These are phyloP conservation scores for Mycena citricolor DNA, from an alignment of 1,284 basidiomycete genomes.

Conservation along the genomic window DNA sequence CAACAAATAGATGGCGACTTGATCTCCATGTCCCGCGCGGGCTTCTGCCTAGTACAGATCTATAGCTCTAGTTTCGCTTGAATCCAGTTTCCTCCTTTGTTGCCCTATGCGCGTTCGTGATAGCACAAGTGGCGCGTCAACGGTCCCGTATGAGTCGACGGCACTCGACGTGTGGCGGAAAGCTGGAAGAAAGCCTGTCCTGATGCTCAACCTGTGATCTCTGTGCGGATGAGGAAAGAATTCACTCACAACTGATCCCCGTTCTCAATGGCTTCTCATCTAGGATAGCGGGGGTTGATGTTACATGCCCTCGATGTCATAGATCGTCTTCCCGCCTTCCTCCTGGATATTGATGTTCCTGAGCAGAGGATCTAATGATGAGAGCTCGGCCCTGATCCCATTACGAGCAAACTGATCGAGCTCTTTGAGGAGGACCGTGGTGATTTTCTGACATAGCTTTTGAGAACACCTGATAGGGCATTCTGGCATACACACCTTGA, in stretches of 20 bases:
- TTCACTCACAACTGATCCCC: background rate
- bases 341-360: constrained; percentile 51
- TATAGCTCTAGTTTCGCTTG: background rate
- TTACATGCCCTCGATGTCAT: constrained; percentile 52
- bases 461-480: background rate
- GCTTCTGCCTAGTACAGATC: constrained; percentile 2
- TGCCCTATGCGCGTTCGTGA: background rate
- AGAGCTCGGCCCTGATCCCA: constrained; percentile 78
- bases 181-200: too few relatives aligned
- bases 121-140: background rate
- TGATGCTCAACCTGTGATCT: too few relatives aligned
- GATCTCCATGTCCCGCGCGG: constrained; percentile 1
- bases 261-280: too few relatives aligned
- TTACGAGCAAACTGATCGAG: constrained; percentile 77
- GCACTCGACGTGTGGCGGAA: background rate
- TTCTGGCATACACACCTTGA: constrained; percentile 60
- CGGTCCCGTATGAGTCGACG: background rate
- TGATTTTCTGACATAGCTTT: constrained; percentile 64
- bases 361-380: constrained; percentile 74
- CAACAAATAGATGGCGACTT: constrained; percentile 9
- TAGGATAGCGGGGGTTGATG: background rate
- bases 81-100: background rate
- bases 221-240: background rate
- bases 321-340: constrained; percentile 37
- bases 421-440: constrained; percentile 72